phyloP scores from a whole-genome alignment of 2,329 filamentous ascomycete genomes.

The Pseudopyricularia javanii region DNA sequence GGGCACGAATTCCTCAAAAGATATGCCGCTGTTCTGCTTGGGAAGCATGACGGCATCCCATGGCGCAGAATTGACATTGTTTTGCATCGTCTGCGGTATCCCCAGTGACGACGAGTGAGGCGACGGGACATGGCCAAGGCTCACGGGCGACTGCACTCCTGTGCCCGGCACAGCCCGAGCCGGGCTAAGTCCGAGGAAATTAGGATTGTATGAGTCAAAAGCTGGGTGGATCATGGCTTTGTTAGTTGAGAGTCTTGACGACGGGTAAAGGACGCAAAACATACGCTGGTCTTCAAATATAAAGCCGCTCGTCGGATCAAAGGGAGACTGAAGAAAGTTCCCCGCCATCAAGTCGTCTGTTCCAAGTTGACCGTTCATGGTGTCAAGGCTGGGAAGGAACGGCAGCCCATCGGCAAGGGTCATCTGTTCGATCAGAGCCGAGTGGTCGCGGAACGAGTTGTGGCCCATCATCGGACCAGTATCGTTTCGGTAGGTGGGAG shows the following conservation, averaged over 20 bases:
- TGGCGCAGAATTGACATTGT: background rate
- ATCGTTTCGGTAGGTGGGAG: background rate
- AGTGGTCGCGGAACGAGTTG: background rate
- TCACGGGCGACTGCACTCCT: background rate
- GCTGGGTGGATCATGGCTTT: background rate
- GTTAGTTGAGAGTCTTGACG: background rate
- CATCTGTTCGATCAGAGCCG: background rate
- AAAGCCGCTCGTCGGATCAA: background rate
- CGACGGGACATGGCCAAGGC: background rate
- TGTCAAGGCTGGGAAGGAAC: background rate
- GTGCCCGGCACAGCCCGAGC: background rate
- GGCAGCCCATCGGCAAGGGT: background rate
- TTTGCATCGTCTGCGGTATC: background rate
- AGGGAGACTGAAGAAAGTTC: background rate
- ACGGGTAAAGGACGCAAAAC: no score
- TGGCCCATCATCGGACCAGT: background rate
- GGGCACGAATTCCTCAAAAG: constrained; percentile 1
- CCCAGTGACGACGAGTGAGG: background rate
- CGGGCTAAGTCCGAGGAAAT: background rate
- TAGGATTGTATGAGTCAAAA: background rate
- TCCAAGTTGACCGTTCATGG: background rate
- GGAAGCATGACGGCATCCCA: background rate
- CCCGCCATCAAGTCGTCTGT: background rate
- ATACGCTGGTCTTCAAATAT: constrained; percentile 7
- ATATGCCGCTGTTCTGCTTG: background rate